Conservation (phyloP, 208 protist genomes). For the Phytomonas francai region DNA sequence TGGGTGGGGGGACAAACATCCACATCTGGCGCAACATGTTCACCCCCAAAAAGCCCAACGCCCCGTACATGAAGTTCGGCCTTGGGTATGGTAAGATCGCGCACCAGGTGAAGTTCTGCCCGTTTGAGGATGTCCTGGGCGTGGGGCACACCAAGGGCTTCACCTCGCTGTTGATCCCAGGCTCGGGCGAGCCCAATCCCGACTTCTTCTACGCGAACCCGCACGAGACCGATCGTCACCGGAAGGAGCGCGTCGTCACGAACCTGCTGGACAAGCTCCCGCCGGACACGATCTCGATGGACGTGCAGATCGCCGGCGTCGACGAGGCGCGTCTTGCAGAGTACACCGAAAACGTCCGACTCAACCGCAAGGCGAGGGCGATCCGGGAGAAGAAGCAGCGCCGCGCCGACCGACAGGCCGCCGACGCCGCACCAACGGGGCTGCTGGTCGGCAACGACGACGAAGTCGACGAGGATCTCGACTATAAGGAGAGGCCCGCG, state of each 20-base stretch:
- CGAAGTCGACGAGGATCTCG: constrained; percentile 81
- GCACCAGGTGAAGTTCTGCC: constrained; percentile 70
- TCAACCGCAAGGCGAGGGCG: constrained; percentile 66
- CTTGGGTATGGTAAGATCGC: constrained; percentile 86
- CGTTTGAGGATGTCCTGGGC: constrained; percentile 89
- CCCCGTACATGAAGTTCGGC: constrained; percentile 81
- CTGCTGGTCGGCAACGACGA: constrained; percentile 38
- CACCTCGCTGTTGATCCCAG: constrained; percentile 82
- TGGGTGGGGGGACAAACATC: constrained; percentile 71
- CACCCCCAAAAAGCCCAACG: constrained; percentile 50
- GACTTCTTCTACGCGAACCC: constrained; percentile 93
- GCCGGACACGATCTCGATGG: constrained; percentile 88
- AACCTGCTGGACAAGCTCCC: constrained; percentile 90
- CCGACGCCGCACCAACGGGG: constrained; percentile 40
- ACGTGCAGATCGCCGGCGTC: constrained; percentile 78
- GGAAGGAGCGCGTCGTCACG: constrained; percentile 80
- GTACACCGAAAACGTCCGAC: constrained; percentile 80
- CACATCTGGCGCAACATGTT: constrained; percentile 88
- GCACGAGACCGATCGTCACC: constrained; percentile 87
- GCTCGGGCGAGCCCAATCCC: constrained; percentile 85
- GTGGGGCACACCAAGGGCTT: constrained; percentile 87
- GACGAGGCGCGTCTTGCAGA: constrained; percentile 68
- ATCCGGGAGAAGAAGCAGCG: constrained; percentile 84
- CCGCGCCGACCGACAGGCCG: constrained; percentile 27
- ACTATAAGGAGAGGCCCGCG: constrained; percentile 66